Conservation (phyloP, 140 eudicot genomes). For the Oenanthe javanica region DNA sequence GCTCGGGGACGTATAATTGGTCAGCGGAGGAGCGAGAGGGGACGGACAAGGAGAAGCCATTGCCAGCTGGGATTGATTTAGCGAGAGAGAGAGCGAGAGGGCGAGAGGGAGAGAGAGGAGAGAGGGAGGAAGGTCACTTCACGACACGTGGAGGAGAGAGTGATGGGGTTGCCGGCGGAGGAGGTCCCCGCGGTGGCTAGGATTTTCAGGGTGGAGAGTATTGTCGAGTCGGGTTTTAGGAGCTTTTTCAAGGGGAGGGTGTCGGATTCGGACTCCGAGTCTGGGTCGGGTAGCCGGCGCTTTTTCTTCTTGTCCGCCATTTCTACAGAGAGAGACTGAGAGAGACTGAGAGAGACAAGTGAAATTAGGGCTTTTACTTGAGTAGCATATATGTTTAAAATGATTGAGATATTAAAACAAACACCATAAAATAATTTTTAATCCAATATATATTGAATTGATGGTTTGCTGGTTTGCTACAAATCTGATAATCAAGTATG, state of each 20-base stretch:
- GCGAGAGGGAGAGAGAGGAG: constrained; percentile 59
- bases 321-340: background rate
- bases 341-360: background rate
- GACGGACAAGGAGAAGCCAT: constrained; percentile 74
- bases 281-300: constrained; percentile 59
- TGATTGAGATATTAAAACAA: no score
- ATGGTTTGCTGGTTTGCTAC: no score
- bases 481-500: no score
- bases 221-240: constrained; percentile 64
- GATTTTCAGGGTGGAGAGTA: constrained; percentile 53
- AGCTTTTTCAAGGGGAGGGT: constrained; percentile 50
- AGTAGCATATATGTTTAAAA: no score
- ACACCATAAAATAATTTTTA: no score
- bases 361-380: no score
- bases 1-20: constrained; percentile 92
- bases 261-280: constrained; percentile 43
- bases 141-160: constrained; percentile 79
- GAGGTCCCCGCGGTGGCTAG: constrained; percentile 38
- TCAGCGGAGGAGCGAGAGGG: constrained; percentile 90
- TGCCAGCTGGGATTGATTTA: constrained; percentile 63
- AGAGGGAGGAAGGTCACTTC: constrained; percentile 77
- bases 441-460: no score
- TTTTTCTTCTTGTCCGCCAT: constrained; percentile 70
- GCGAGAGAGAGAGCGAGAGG: constrained; percentile 52
- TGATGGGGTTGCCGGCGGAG: constrained; percentile 42